Percentiles rank a stretch among this genome's conserved stretches.
These are phyloP conservation scores for Didymella sp. DNA, from an alignment of 2,329 filamentous ascomycete species.

Conservation along the genomic window DNA sequence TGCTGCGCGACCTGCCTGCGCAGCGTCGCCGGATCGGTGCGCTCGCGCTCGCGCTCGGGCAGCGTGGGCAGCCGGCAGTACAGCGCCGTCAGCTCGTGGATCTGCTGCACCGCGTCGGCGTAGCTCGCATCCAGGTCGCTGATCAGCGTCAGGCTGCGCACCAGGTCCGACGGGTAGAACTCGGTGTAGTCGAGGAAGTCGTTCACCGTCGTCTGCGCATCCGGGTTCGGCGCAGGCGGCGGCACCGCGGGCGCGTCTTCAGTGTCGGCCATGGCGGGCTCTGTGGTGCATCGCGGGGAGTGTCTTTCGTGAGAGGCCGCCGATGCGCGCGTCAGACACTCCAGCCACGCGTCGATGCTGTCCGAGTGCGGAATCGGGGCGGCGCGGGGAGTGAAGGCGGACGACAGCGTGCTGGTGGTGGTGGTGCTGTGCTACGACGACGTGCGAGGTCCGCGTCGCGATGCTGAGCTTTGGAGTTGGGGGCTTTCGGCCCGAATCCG, in stretches of 20 bases:
- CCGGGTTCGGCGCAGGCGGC: constrained; percentile 62
- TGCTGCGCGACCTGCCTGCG: constrained; percentile 64
- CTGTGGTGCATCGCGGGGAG: constrained; percentile 37
- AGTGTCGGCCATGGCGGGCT: constrained; percentile 45
- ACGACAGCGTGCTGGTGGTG: constrained; percentile 23
- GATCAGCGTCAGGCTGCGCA: constrained; percentile 68
- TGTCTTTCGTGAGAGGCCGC: constrained; percentile 36
- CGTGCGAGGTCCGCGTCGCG: neutral
- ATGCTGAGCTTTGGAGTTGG: neutral
- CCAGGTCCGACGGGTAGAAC: constrained; percentile 70
- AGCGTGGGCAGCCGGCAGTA: constrained; percentile 61
- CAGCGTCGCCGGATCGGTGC: constrained; percentile 55
- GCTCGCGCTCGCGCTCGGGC: constrained; percentile 50
- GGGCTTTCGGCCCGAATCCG: neutral
- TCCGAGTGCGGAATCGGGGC: constrained; percentile 38
- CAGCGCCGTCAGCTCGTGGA: constrained; percentile 57
- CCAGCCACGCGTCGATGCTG: constrained; percentile 49
- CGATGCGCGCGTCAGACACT: constrained; percentile 49
- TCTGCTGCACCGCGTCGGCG: constrained; percentile 51
- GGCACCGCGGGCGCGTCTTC: constrained; percentile 44
- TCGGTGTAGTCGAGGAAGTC: constrained; percentile 74
- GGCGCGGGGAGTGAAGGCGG: constrained; percentile 24
- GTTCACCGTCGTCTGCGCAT: constrained; percentile 70
- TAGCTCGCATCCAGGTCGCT: constrained; percentile 58
- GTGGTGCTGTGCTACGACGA: neutral